These are phyloP conservation scores for Phytophthora syringae DNA, from an alignment of 352 stramenopile species.

Conservation along the genomic window DNA sequence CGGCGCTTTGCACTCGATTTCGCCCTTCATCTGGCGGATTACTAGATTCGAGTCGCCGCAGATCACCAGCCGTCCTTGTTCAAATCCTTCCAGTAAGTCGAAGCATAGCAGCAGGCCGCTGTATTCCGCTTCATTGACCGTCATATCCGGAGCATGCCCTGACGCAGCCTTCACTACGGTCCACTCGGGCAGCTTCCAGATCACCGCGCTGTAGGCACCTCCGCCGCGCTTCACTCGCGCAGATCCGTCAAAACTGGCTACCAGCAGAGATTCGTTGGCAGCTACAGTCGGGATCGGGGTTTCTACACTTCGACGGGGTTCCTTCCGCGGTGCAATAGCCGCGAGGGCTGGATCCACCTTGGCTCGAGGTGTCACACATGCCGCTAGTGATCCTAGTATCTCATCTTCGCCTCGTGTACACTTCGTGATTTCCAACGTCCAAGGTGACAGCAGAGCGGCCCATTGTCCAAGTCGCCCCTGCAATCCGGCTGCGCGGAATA, in stretches of 20 bases:
- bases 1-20: constrained; percentile 14
- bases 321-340: neutral
- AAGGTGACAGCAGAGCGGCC: neutral
- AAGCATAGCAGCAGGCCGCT: neutral
- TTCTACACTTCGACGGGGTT: neutral
- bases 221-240: too few species aligned
- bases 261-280: neutral
- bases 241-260: too few species aligned
- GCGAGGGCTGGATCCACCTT: too few species aligned
- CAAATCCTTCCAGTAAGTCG: neutral
- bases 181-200: neutral
- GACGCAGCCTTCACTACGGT: neutral
- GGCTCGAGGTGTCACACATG: too few species aligned
- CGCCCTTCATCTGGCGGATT: too few species aligned
- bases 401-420: too few species aligned
- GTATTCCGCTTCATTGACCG: too few species aligned
- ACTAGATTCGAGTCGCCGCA: too few species aligned
- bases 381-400: neutral
- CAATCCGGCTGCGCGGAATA: neutral
- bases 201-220: too few species aligned
- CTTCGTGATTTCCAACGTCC: neutral
- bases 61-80: neutral
- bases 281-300: neutral
- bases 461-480: neutral
- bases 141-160: too few species aligned